Conservation (phyloP, 345 rosid genomes). For the Salix purpurea region DNA sequence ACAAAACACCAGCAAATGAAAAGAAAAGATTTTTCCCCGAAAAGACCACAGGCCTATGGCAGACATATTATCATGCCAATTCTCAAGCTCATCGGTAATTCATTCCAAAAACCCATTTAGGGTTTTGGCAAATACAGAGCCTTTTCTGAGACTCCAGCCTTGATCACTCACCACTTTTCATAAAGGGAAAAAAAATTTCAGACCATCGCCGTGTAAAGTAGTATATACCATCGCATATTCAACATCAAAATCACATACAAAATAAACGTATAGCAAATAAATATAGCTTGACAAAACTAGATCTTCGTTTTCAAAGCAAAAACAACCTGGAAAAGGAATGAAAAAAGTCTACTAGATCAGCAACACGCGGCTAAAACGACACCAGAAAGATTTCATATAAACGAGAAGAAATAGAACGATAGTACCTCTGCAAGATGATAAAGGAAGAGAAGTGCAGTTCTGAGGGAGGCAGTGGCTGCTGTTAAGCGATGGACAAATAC, state of each 20-base stretch:
- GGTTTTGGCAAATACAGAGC: conserved; percentile 28
- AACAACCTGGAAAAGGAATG: too few species aligned
- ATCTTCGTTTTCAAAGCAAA: too few species aligned
- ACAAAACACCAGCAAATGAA: conserved; percentile 15
- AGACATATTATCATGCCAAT: conserved; percentile 34
- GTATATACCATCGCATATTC: conserved; percentile 5
- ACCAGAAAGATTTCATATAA: too few species aligned
- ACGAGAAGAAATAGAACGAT: neutral
- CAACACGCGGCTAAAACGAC: too few species aligned
- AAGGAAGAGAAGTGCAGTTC: neutral
- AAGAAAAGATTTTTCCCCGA: conserved; percentile 22
- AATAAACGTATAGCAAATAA: too few species aligned
- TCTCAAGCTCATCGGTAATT: conserved; percentile 50
- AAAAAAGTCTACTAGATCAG: too few species aligned
- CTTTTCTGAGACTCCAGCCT: conserved; percentile 58
- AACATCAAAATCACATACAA: neutral
- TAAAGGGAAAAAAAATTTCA: conserved; percentile 7
- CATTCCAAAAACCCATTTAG: conserved; percentile 34
- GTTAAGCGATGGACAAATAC: neutral
- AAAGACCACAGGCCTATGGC: conserved; percentile 63
- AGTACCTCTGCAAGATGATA: conserved; percentile 7
- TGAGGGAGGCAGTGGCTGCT: neutral
- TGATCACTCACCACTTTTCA: conserved; percentile 28
- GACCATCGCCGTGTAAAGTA: conserved; percentile 5
- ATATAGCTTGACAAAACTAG: too few species aligned